phyloP scores from a whole-genome alignment of 73 alveolate genomes.

The Halteria grandinella region DNA sequence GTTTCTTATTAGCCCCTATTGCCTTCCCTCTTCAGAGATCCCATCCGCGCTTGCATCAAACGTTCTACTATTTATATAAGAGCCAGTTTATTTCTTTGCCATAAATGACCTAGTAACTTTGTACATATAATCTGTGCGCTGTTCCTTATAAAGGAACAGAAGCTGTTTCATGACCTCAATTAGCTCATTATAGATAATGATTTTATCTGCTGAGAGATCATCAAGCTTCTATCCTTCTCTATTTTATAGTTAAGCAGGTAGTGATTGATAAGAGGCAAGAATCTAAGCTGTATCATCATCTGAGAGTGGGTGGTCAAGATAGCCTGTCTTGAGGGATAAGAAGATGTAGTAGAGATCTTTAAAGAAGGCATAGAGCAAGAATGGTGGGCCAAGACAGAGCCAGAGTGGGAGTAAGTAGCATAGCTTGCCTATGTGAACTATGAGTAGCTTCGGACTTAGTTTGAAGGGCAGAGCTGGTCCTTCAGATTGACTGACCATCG shows the following conservation, averaged over 20 bases:
- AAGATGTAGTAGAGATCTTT: slow-evolving; percentile 35
- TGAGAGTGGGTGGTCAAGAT: not conserved
- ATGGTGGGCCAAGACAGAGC: slow-evolving; percentile 36
- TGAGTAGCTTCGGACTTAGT: too few species aligned
- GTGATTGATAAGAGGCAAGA: not conserved
- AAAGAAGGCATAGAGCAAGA: slow-evolving; percentile 3
- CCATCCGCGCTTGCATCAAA: not conserved
- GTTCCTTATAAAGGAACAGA: slow-evolving; percentile 14
- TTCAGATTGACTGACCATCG: too few species aligned
- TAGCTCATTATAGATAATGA: slow-evolving; percentile 50
- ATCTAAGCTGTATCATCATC: not conserved
- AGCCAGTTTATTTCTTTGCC: not conserved
- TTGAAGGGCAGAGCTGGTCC: too few species aligned
- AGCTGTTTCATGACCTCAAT: slow-evolving; percentile 62
- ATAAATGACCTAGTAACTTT: too few species aligned
- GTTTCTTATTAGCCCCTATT: not conserved
- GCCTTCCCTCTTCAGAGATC: not conserved
- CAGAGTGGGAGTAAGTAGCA: slow-evolving; percentile 18
- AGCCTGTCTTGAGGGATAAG: not conserved
- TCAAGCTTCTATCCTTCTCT: slow-evolving; percentile 30
- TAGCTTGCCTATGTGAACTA: not conserved
- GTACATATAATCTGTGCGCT: not conserved
- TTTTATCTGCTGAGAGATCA: slow-evolving; percentile 26
- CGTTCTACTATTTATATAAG: not conserved
- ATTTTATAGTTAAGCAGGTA: not conserved